Percentiles rank a stretch among this genome's conserved stretches.
Evolutionary conservation across 768 basidiomycete genomes (phyloP).

Genomic region (Pholiota conissans): DNA sequence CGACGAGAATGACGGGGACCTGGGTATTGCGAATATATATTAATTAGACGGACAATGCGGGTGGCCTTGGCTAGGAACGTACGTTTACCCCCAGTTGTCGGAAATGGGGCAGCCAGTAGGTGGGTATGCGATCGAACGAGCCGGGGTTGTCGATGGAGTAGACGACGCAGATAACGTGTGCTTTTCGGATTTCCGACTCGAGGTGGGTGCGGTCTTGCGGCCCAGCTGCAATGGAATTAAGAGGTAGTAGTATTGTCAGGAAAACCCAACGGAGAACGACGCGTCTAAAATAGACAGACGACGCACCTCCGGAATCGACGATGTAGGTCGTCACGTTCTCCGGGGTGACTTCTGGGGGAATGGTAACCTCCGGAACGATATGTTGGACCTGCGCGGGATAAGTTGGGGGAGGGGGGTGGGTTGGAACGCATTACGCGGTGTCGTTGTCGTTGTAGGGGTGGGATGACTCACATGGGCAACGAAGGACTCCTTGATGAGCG

Average conservation of each 20-base stretch:
- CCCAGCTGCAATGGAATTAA: conserved; percentile 54
- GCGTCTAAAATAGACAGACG: conserved; percentile 7
- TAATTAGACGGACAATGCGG: not conserved
- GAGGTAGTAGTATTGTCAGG: too few relatives aligned
- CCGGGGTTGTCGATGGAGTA: conserved; percentile 96
- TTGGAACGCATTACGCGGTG: too few relatives aligned
- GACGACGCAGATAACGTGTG: conserved; percentile 97
- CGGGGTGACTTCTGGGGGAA: conserved; percentile 95
- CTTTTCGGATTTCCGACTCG: conserved; percentile 93
- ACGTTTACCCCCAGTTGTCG: conserved; percentile 95
- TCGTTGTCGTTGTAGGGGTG: too few relatives aligned
- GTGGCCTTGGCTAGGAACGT: conserved; percentile 19
- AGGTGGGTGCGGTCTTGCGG: conserved; percentile 86
- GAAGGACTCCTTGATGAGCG: conserved; percentile 94
- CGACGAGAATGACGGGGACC: conserved; percentile 96
- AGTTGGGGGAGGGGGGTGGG: not conserved
- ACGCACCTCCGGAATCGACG: conserved; percentile 92
- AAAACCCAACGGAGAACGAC: conserved; percentile 10
- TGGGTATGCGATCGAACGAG: conserved; percentile 96
- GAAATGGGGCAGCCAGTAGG: conserved; percentile 96
- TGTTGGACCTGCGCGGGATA: conserved; percentile 74
- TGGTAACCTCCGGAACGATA: conserved; percentile 95
- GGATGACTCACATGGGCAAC: conserved; percentile 79
- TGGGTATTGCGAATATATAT: conserved; percentile 27
- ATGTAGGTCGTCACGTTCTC: conserved; percentile 98